Base-by-base conservation (phyloP, 139 green algal genomes). In the Chlamydomonas applanata region DNA sequence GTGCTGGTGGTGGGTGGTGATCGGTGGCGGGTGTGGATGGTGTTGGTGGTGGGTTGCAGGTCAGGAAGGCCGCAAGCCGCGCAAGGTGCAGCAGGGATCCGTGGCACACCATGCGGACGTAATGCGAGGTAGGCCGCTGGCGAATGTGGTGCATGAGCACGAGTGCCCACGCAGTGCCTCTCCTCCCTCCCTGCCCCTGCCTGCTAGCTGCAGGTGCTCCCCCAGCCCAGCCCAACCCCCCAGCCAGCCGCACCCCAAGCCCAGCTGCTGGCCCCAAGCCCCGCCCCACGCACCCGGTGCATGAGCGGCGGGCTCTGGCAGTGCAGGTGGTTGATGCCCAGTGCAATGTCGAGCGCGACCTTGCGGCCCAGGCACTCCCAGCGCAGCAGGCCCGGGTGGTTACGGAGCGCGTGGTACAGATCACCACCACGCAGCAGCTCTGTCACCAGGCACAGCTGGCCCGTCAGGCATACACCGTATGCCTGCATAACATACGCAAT, bases 261-360 rank as follows among this genome's bases (percentile, higher is more conserved):
- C 7, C 40, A 49, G 11, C 40, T 19, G 40, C 40, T 19, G 40
- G 40, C 40, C 40, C n/a, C n/a, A 56, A 24, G 46, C 14, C 14
- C 17, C 14, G 17, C 46, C 29, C 17, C 54, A 30, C 54, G 25
- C 59, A 66, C 59, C 16, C 81, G 78, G 69, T 83, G 71, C 71
- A 78, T 75, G 44, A 83, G 70, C 30, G 71, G 70, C 1, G 76
- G 70, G 2, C 49, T 73, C 70, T 80, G 74, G 22, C 77, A 80
- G 71, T 93, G 88, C 34, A 93, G 85, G 78, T 93, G 88, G 81
- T 91, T 89, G 67, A 93, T 77, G 27, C 88, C 88, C 54, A 93
- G 79, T 0, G 88, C 88, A 13, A 91, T 79, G 59, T 91, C 89
- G 45, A 90, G 78, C 22, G 82, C 83, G 75, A 91, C 83, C 73